A percentile compares a stretch with the other conserved stretches of the same genome.
These are phyloP conservation scores for Huntiella bhutanensis DNA, from an alignment of 2,329 filamentous ascomycete genomes.

Conservation along the genomic window DNA sequence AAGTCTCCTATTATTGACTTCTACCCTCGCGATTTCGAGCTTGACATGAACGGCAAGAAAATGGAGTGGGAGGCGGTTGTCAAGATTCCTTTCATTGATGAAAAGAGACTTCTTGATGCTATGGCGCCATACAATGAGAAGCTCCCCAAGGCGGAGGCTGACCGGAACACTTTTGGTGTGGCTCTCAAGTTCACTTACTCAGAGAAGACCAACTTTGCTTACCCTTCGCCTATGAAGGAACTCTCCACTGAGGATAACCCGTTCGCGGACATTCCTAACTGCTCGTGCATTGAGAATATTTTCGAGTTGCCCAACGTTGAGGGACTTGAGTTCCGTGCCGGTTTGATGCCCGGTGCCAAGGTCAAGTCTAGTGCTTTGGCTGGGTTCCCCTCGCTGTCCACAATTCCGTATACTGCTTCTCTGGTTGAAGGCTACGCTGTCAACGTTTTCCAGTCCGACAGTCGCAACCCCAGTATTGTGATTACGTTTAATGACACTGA, in stretches of 20 bases:
- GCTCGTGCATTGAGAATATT: conserved; percentile 86
- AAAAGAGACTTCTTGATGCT: conserved; percentile 62
- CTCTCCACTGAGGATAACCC: conserved; percentile 21
- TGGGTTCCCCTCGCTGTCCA: conserved; percentile 81
- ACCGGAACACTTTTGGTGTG: conserved; percentile 78
- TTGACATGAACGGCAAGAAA: conserved; percentile 99
- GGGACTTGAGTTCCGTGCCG: conserved; percentile 67
- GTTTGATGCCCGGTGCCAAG: conserved; percentile 67
- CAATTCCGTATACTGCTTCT: conserved; percentile 61
- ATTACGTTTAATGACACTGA: conserved; percentile 66
- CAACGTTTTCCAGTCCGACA: conserved; percentile 88
- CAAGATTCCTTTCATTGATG: conserved; percentile 97
- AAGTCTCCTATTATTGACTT: conserved; percentile 93
- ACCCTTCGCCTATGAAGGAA: conserved; percentile 72
- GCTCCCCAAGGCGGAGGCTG: conserved; percentile 59
- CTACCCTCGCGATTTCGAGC: conserved; percentile 87
- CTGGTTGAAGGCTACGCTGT: conserved; percentile 61
- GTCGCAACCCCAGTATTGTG: conserved; percentile 90
- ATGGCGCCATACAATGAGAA: conserved; percentile 71
- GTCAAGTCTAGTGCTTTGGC: conserved; percentile 69
- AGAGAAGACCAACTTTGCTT: conserved; percentile 56
- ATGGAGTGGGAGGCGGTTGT: conserved; percentile 99
- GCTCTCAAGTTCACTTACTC: conserved; percentile 85
- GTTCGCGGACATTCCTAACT: conserved; percentile 74
- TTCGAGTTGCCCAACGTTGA: conserved; percentile 89